Evolutionary conservation across 345 rosid species (phyloP), one percentile per base, ranked within the genome.

Genomic region (Xanthoceras sorbifolium): DNA sequence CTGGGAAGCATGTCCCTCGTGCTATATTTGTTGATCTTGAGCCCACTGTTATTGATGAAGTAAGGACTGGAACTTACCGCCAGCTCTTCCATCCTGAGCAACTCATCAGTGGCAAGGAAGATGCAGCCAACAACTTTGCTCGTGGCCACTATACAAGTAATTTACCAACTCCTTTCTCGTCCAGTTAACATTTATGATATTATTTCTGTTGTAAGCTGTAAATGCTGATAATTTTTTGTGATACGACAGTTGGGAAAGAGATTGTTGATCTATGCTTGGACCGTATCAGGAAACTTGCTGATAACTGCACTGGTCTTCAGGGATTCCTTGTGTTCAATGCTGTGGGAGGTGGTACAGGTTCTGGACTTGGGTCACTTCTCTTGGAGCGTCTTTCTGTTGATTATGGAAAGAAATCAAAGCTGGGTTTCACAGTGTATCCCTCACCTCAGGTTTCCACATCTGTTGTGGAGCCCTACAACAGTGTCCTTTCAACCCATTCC

Each of bases 381-480:
- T 76, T 88, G 87, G 91, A 86, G 78, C 91, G 89, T 55, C 87
- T 88, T 40, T 88, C 91, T 28, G 91, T 88, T 61, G 89, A 88
- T 71, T 87, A 87, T 42, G 89, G 89, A 67, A 84, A 87, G 85
- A 87, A 87, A 68, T 87, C 90, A 1, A 87, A 87, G 85, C 88
- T 85, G 9, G 87, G 90, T 9, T 88, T 88, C 85, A 88, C 91
- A 4, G 86, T 88, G 4, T 86, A 82, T 38, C 91, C 91, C 14
- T 88, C 91, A 2, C 91, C 91, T 40, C 91, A 88, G 80, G 91
- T 88, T 68, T 86, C 89, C 31, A 88, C 89, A 38, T 88, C 89
- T 14, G 89, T 88, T 18, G 91, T 88, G 17, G 88, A 86, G 62
- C 89, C 88, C 32, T 87, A 87, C 81, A 87, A 87, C 82, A 87